Evolutionary conservation across 2,329 filamentous ascomycete species (phyloP), one percentile per base, ranked within the genome.

Genomic region (Mollisia scopiformis): DNA sequence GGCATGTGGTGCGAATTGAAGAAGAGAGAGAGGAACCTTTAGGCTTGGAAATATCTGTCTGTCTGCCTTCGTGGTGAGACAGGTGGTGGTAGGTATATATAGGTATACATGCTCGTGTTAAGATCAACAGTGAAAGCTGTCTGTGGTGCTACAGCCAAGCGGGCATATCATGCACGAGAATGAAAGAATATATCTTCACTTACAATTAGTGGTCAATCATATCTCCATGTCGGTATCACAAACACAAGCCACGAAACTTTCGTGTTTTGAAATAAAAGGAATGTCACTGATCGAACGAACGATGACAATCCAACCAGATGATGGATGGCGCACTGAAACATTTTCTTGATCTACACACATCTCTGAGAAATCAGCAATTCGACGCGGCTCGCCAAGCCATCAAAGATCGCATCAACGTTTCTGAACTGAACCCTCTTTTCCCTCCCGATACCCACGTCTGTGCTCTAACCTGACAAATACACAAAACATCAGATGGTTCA

Each of bases 401-500:
- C 39, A 10, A 43, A 43, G 10, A n/a, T 19, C 6, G 5, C 39
- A 10, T 19, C 43, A 25, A 47, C 23, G 23, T 47, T 47, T 47
- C 43, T 47, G 43, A 47, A n/a, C n/a, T n/a, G n/a, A n/a, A n/a
- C n/a, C n/a, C n/a, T n/a, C n/a, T n/a, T 23, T 27, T 47, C 28
- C 23, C 28, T n/a, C 4, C 25, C 43, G 23, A 28, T 6, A 7
- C 13, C 23, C 3, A 16, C 13, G 43, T 46, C 43, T 23, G 6
- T 43, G 39, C 39, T 21, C 21, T n/a, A 43, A 43, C 39, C 50
- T 50, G 47, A 41, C 57, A 50, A 55, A 50, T 47, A 43, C 37
- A 10, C 31, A 25, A 33, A 46, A 51, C 58, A 57, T 52, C 21
- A 46, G 53, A 53, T 43, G 58, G 37, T 25, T 16, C n/a, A 53